Base-by-base conservation (phyloP, 495 filamentous ascomycete species). In the Clavariopsis aquatica region DNA sequence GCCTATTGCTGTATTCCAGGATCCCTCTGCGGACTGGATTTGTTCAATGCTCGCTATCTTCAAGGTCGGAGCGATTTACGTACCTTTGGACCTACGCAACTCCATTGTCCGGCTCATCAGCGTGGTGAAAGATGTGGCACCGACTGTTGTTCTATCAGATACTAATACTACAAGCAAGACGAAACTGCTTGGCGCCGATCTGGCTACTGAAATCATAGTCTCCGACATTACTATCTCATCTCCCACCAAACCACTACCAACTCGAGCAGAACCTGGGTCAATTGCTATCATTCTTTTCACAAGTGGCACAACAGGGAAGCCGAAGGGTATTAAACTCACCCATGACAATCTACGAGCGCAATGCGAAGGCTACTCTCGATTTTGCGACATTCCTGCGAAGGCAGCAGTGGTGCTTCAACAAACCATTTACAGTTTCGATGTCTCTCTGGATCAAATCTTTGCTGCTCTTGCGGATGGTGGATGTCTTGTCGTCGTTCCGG, bases 221-320 rank as follows among this genome's bases (percentile, higher is more conserved):
- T 51, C 38, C 7, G 17, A 4, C 19, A 1, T 59, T 1, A 27
- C 27, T 2, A 28, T 6, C 6, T 13, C 13, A 6, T 6, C 56
- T 6, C 38, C 5, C 9, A 23, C 41, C 2, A 7, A 49, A 5
- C 15, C 22, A 49, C 5, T 7, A 49, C 45, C 45, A 49, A 49
- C 45, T 9, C 8, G 54, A 6, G 23, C 17, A 7, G 20, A 27
- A 49, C 17, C 41, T 12, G 23, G 82, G 89, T 1, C 95, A 73
- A 84, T 96, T 10, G 94, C 90, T 82, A 94, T 92, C 74, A 96
- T 98, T 74, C 96, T 98, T 91, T 98, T 96, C 80, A 98, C 93
- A 2, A 97, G 93, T 29, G 93, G 93, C 47, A 95, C 93, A n/a
- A 98, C 93, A 7, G 93, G 93, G 51, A 84, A 91, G 0, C 93